These are phyloP conservation scores for Miscanthus sacchariflorus DNA, from an alignment of 202 grass and related monocot species.

Conservation along the genomic window DNA sequence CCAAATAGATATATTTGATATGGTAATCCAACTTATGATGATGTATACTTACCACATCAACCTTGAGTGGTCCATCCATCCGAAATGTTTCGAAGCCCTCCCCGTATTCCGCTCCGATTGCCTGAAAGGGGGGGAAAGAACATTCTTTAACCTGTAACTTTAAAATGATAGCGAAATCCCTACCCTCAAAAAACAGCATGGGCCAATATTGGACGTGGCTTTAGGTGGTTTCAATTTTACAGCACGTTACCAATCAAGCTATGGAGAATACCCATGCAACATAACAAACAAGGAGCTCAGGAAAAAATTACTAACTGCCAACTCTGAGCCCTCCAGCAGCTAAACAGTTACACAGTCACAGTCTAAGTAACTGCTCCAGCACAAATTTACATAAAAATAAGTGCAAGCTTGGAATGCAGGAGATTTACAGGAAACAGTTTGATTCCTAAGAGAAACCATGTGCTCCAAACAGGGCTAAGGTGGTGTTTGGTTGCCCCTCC, in stretches of 20 bases:
- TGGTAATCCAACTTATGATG: not conserved
- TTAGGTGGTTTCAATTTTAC: not conserved
- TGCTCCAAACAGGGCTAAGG: not conserved
- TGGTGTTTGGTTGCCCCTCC: too few relatives aligned
- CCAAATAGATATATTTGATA: conserved; percentile 12
- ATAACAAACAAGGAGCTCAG: conserved; percentile 20
- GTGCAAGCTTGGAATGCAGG: not conserved
- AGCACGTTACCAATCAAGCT: not conserved
- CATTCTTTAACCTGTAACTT: not conserved
- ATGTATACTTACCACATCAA: conserved; percentile 86
- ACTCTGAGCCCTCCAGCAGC: not conserved
- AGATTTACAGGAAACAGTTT: not conserved
- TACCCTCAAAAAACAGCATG: not conserved
- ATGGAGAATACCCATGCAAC: not conserved
- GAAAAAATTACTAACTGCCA: not conserved
- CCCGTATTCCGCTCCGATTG: conserved; percentile 96
- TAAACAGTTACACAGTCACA: not conserved
- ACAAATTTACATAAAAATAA: conserved; percentile 16
- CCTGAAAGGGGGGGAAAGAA: conserved; percentile 43
- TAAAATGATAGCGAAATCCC: not conserved
- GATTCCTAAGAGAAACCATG: not conserved
- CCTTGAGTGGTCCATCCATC: conserved; percentile 89
- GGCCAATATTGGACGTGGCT: not conserved
- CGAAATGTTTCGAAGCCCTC: conserved; percentile 98
- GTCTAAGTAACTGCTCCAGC: not conserved